These are phyloP conservation scores for Chrysanthemum seticuspe DNA, from an alignment of 129 eudicot genomes.

Conservation along the genomic window DNA sequence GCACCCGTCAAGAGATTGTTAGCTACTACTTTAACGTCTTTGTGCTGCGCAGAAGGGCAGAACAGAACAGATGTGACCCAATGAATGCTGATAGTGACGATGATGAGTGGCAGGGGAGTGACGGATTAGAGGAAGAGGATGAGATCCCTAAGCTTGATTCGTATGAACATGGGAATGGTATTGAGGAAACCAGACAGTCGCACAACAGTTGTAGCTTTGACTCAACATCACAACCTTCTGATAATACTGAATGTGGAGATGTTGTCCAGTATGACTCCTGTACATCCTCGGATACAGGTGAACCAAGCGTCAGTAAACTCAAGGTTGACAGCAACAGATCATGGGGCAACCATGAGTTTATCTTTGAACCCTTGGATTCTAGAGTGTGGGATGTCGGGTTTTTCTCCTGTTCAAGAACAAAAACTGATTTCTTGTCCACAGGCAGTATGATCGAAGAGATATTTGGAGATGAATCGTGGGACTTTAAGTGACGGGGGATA, in stretches of 20 bases:
- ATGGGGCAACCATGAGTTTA: constrained; percentile 30
- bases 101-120: constrained; percentile 53
- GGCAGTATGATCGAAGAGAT: constrained; percentile 75
- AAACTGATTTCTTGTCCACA: constrained; percentile 56
- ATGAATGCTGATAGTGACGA: constrained; percentile 62
- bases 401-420: constrained; percentile 34
- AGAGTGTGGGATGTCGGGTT: constrained; percentile 57
- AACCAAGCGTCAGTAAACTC: constrained; percentile 8
- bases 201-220: constrained; percentile 23
- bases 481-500: constrained; percentile 26
- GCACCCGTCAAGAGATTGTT: constrained; percentile 46
- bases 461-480: constrained; percentile 53
- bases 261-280: constrained; percentile 40
- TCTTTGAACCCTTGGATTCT: constrained; percentile 44
- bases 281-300: constrained; percentile 34
- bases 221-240: constrained; percentile 24
- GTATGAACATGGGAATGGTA: constrained; percentile 19
- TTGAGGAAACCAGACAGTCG: constrained; percentile 6
- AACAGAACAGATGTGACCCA: constrained; percentile 58
- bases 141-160: constrained; percentile 24
- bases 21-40: constrained; percentile 71
- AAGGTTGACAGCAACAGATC: constrained; percentile 30
- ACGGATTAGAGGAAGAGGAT: constrained; percentile 37
- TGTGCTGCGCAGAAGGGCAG: constrained; percentile 57
- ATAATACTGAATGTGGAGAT: constrained; percentile 29